These are phyloP conservation scores for Isatis lusitanica DNA, from an alignment of 441 rosid species.

Conservation along the genomic window DNA sequence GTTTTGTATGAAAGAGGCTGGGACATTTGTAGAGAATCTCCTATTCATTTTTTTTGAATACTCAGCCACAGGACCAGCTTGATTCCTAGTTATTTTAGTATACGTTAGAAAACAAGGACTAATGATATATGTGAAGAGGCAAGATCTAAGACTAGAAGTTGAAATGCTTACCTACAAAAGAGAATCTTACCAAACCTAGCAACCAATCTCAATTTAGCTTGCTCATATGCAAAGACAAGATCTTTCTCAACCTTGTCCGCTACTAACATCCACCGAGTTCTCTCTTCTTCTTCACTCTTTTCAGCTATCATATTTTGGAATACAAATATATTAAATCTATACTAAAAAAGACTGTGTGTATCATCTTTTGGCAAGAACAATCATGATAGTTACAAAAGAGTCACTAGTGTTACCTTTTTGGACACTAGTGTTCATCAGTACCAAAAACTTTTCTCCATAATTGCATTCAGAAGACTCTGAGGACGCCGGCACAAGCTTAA, in stretches of 20 bases:
- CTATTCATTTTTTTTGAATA: conserved; percentile 33
- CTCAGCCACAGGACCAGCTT: conserved; percentile 25
- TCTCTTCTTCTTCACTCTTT: conserved; percentile 37
- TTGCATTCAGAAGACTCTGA: not conserved
- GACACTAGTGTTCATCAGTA: conserved; percentile 9
- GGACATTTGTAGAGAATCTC: conserved; percentile 48
- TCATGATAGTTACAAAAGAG: too few species aligned
- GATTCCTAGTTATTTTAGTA: not conserved
- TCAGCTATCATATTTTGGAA: conserved; percentile 24
- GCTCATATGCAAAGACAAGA: conserved; percentile 41
- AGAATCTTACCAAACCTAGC: conserved; percentile 55
- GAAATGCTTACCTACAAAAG: conserved; percentile 43
- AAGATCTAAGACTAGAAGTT: not conserved
- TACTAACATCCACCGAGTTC: not conserved
- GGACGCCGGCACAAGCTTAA: conserved; percentile 32
- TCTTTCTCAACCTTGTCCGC: conserved; percentile 45
- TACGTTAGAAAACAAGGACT: not conserved
- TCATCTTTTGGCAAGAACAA: too few species aligned
- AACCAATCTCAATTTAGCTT: conserved; percentile 37
- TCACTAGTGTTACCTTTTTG: conserved; percentile 31
- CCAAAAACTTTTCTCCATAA: not conserved
- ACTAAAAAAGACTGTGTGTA: not conserved
- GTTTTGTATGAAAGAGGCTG: conserved; percentile 41
- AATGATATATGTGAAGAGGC: not conserved
- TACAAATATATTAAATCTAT: conserved; percentile 19